phyloP scores from a whole-genome alignment of 108 stramenopile species.

The Hondaea fermentalgiana region DNA sequence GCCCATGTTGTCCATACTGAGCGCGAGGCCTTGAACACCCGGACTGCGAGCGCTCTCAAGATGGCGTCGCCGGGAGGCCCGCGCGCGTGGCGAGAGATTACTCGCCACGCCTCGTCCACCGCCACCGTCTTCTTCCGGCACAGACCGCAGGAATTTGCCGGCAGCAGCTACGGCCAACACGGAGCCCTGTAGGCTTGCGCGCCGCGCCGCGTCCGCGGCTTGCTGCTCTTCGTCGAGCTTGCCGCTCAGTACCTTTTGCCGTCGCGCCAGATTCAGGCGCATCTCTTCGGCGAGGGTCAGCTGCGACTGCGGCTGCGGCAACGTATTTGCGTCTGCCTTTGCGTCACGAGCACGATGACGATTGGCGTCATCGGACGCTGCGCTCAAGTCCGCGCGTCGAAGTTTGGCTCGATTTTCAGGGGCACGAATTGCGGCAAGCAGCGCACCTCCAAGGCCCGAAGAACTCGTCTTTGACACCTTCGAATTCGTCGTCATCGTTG shows the following conservation, averaged over 20 bases:
- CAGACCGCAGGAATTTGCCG: not conserved
- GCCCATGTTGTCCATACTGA: not conserved
- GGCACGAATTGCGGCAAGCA: not conserved
- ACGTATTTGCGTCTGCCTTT: not conserved
- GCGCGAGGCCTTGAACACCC: not conserved
- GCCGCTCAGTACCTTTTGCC: not conserved
- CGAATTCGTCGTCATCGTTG: no score
- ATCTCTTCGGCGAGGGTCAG: not conserved
- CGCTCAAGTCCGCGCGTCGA: not conserved
- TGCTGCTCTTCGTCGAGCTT: slow-evolving; percentile 1
- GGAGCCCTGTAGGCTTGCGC: not conserved
- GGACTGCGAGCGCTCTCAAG: not conserved
- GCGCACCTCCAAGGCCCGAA: not conserved
- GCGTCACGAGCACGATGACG: not conserved
- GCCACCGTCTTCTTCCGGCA: not conserved
- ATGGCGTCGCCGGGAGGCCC: not conserved
- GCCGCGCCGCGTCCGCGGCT: not conserved
- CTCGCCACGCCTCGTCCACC: no score
- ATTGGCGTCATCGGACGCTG: not conserved
- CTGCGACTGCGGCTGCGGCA: not conserved
- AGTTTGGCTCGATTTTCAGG: not conserved
- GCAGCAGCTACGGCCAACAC: not conserved
- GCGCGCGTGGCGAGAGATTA: not conserved
- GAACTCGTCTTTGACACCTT: no score
- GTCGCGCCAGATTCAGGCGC: not conserved